A percentile compares a stretch with the other conserved stretches of the same genome.
phyloP scores from a whole-genome alignment of 2,329 filamentous ascomycete species.

The Fusarium longipes region DNA sequence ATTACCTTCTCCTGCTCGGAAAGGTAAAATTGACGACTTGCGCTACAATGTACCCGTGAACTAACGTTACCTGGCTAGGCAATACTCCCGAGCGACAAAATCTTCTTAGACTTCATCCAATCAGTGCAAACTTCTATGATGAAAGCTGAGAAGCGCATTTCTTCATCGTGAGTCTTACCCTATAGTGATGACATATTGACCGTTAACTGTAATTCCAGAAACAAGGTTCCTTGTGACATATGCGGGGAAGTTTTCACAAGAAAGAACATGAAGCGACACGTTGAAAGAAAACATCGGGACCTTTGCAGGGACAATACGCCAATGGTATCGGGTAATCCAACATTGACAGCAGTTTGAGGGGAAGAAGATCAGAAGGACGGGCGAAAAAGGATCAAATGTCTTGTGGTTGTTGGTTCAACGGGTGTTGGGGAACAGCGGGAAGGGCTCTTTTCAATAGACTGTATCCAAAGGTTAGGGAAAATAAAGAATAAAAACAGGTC shows the following conservation, averaged over 20 bases:
- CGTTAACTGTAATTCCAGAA: rapidly evolving
- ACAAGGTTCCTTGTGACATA: rapidly evolving
- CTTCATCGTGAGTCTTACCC: neutral
- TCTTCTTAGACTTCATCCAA: neutral
- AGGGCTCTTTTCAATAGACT: no score
- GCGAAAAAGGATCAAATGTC: no score
- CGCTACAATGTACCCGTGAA: rapidly evolving
- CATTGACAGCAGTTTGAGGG: no score
- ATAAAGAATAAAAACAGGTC: no score
- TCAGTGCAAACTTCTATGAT: rapidly evolving
- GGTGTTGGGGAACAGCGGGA: no score
- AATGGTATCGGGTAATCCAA: neutral
- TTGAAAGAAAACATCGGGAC: no score
- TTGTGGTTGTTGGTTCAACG: no score
- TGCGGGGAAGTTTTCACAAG: neutral
- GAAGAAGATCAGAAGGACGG: no score
- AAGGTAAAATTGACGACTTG: rapidly evolving
- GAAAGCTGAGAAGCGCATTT: rapidly evolving
- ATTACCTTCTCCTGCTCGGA: neutral
- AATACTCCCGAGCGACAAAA: rapidly evolving
- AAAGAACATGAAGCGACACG: neutral
- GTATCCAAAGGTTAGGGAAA: no score
- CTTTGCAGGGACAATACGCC: no score
- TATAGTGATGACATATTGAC: rapidly evolving
- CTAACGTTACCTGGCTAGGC: rapidly evolving